These are phyloP conservation scores for Fusarium nurragi DNA, from an alignment of 2,329 filamentous ascomycete species.

Conservation along the genomic window DNA sequence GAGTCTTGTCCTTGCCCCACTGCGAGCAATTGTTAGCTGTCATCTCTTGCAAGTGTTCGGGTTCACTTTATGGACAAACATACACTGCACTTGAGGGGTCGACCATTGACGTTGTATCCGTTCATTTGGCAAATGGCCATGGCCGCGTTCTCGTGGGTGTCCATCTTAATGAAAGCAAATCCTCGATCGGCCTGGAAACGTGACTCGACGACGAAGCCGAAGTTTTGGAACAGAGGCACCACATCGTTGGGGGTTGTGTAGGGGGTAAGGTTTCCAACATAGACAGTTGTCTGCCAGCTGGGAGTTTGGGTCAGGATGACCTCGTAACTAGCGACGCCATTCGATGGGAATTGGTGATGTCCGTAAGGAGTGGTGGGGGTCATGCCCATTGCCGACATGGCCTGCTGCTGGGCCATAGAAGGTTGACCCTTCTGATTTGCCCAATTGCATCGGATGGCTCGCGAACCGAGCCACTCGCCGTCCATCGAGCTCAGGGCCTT, in stretches of 20 bases:
- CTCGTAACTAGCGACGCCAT: constrained; percentile 96
- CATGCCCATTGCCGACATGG: constrained; percentile 97
- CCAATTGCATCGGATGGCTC: constrained; percentile 99
- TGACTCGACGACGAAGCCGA: constrained; percentile 96
- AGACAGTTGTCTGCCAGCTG: constrained; percentile 97
- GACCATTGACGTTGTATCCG: constrained; percentile 96
- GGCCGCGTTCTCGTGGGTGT: constrained; percentile 95
- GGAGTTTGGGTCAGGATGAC: constrained; percentile 96
- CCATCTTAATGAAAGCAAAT: constrained; percentile 99
- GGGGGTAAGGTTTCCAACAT: constrained; percentile 96
- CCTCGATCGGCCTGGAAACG: constrained; percentile 98
- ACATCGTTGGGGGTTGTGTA: constrained; percentile 98
- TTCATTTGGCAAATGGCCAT: constrained; percentile 99
- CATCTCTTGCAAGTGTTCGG: background rate
- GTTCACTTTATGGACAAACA: constrained; percentile 54
- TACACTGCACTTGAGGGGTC: constrained; percentile 98
- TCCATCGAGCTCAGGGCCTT: constrained; percentile 98
- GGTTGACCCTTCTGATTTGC: constrained; percentile 99
- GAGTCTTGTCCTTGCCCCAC: constrained; percentile 99
- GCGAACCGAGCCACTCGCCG: constrained; percentile 97
- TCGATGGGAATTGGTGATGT: constrained; percentile 96
- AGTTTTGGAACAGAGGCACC: constrained; percentile 98
- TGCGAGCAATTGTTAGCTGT: constrained; percentile 53
- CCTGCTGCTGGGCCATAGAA: constrained; percentile 96
- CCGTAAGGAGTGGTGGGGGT: constrained; percentile 96